These are phyloP conservation scores for Quercus aquifolioides DNA, from an alignment of 306 rosid genomes.

Conservation along the genomic window DNA sequence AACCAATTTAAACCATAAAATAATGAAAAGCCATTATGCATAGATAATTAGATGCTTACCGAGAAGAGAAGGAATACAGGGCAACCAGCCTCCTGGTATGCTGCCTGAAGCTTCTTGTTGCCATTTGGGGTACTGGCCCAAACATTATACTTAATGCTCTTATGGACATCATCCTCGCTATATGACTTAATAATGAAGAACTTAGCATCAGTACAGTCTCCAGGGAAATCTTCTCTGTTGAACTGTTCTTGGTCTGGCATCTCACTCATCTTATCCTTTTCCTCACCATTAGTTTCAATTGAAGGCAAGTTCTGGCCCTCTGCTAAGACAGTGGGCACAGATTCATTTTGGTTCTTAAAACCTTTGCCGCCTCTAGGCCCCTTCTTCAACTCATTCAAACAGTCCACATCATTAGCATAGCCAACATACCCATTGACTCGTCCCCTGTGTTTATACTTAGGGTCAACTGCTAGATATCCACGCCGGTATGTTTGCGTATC, in stretches of 20 bases:
- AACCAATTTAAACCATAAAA: neutral
- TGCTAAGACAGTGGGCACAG: conserved; percentile 46
- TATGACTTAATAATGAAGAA: conserved; percentile 85
- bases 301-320: conserved; percentile 63
- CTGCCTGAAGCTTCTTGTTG: conserved; percentile 95
- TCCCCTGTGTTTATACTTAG: conserved; percentile 79
- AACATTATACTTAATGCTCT: conserved; percentile 89
- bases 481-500: conserved; percentile 71
- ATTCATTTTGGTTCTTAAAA: conserved; percentile 67
- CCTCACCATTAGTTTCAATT: conserved; percentile 46
- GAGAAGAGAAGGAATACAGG: conserved; percentile 84
- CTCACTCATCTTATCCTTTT: conserved; percentile 44
- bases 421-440: conserved; percentile 37
- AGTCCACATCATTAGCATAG: conserved; percentile 86
- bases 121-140: conserved; percentile 99
- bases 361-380: conserved; percentile 93
- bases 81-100: conserved; percentile 84
- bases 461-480: conserved; percentile 78
- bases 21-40: neutral
- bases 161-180: conserved; percentile 95
- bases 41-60: conserved; percentile 32
- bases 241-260: conserved; percentile 68
- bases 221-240: conserved; percentile 63
- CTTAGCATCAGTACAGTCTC: conserved; percentile 65
- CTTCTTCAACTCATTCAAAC: conserved; percentile 81